These are phyloP conservation scores for Casuarina equisetifolia DNA, from an alignment of 306 rosid species.

Conservation along the genomic window DNA sequence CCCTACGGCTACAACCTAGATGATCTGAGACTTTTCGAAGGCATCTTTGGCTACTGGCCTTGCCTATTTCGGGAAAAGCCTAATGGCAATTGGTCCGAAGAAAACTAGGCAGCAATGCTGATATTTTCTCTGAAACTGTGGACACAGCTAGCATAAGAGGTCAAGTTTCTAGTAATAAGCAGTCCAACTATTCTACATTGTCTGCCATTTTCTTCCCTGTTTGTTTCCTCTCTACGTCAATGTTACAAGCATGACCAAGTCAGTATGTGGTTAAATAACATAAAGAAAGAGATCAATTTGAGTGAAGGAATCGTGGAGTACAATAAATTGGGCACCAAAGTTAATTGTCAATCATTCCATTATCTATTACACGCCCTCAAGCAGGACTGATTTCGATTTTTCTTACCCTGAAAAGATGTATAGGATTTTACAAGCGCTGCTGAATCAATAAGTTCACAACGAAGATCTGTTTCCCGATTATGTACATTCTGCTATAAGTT, in stretches of 20 bases:
- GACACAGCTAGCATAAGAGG: background rate
- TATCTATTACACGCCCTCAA: background rate
- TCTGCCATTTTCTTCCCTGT: no score
- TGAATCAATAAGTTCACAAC: background rate
- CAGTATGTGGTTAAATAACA: background rate
- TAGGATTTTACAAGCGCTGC: background rate
- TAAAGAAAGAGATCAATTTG: background rate
- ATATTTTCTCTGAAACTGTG: background rate
- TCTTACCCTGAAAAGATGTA: background rate
- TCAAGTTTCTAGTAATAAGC: background rate
- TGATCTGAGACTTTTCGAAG: conserved; percentile 25
- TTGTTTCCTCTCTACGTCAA: background rate
- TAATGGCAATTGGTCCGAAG: background rate
- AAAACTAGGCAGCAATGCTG: background rate
- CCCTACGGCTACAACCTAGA: background rate
- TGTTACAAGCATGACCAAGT: background rate
- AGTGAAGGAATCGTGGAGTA: background rate
- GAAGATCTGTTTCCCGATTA: background rate
- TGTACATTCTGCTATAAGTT: background rate
- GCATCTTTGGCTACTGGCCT: conserved; percentile 44
- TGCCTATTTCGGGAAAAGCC: conserved; percentile 24
- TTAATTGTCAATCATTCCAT: background rate
- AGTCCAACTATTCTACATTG: no score
- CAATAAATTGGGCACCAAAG: background rate
- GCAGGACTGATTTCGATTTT: background rate